phyloP scores from a whole-genome alignment of 345 rosid genomes.

The Gossypium anomalum region DNA sequence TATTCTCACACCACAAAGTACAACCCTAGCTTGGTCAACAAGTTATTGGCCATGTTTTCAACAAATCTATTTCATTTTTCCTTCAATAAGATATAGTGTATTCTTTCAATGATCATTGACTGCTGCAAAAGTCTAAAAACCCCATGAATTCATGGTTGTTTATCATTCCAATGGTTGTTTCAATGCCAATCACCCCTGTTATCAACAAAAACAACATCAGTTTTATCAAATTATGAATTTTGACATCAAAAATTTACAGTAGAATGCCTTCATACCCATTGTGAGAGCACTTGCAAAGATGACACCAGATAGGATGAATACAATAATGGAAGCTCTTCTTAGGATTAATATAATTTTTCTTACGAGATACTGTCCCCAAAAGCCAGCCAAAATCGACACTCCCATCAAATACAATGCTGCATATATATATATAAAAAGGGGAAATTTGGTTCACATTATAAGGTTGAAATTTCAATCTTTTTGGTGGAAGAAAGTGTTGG shows the following conservation, averaged over 20 bases:
- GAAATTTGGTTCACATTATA: not conserved
- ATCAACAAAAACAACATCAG: not conserved
- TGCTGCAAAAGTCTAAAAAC: not conserved
- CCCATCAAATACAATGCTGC: constrained; percentile 65
- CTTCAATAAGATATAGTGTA: not conserved
- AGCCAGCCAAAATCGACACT: constrained; percentile 68
- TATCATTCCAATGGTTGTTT: constrained; percentile 57
- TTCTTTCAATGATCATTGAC: not conserved
- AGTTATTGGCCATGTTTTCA: constrained; percentile 37
- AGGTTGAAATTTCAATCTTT: not conserved
- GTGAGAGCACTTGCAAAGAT: constrained; percentile 79
- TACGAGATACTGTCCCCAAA: constrained; percentile 79
- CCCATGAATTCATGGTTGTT: constrained; percentile 82
- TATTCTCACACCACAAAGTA: not conserved
- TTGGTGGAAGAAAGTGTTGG: not conserved
- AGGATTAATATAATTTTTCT: constrained; percentile 53
- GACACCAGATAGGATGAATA: constrained; percentile 78
- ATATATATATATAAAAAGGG: not conserved
- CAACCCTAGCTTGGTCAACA: constrained; percentile 40
- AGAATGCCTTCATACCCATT: constrained; percentile 46
- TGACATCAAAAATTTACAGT: not conserved
- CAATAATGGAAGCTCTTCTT: constrained; percentile 61
- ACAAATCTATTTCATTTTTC: not conserved
- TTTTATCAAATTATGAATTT: not conserved
- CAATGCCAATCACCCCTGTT: constrained; percentile 66